Evolutionary conservation across 495 filamentous ascomycete species (phyloP).

Genomic region (Penicillium salamii): DNA sequence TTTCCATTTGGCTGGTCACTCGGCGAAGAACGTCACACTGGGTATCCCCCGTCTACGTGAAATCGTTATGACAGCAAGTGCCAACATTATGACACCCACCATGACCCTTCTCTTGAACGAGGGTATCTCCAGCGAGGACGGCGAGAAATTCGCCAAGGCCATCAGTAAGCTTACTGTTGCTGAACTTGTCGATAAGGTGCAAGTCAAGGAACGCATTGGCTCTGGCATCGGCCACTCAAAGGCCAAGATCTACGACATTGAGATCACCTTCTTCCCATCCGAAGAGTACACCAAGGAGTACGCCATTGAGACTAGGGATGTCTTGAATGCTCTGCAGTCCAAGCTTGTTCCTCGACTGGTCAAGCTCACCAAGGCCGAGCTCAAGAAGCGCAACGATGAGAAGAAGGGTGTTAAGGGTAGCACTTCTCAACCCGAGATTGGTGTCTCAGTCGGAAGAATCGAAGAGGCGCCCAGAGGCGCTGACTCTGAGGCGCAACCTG

Average conservation of each 20-base stretch:
- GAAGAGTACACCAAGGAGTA: slow-evolving; percentile 83
- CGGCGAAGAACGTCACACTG: slow-evolving; percentile 96
- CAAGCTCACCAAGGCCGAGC: slow-evolving; percentile 64
- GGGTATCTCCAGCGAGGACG: slow-evolving; percentile 66
- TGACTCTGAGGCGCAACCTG: slow-evolving; percentile 58
- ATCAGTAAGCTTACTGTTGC: slow-evolving; percentile 86
- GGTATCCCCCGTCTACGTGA: slow-evolving; percentile 97
- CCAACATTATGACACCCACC: slow-evolving; percentile 79
- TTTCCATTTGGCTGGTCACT: slow-evolving; percentile 98
- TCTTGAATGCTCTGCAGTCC: slow-evolving; percentile 72
- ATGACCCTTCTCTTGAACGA: slow-evolving; percentile 84
- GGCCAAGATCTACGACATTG: slow-evolving; percentile 81
- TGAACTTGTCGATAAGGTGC: slow-evolving; percentile 80
- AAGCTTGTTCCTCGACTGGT: slow-evolving; percentile 73
- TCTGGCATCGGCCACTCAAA: slow-evolving; percentile 59
- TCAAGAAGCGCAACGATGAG: slow-evolving; percentile 71
- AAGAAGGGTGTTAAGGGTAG: slow-evolving; percentile 57
- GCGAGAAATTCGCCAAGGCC: slow-evolving; percentile 81
- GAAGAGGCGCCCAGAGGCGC: slow-evolving; percentile 55
- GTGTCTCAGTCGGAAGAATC: slow-evolving; percentile 67
- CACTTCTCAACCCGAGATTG: slow-evolving; percentile 76
- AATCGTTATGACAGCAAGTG: slow-evolving; percentile 97
- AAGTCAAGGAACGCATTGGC: slow-evolving; percentile 73
- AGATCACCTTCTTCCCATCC: slow-evolving; percentile 77
- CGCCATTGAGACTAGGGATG: slow-evolving; percentile 73